These are phyloP conservation scores for Ambispora gerdemannii DNA, from an alignment of 192 early-diverging fungal genomes.

Conservation along the genomic window DNA sequence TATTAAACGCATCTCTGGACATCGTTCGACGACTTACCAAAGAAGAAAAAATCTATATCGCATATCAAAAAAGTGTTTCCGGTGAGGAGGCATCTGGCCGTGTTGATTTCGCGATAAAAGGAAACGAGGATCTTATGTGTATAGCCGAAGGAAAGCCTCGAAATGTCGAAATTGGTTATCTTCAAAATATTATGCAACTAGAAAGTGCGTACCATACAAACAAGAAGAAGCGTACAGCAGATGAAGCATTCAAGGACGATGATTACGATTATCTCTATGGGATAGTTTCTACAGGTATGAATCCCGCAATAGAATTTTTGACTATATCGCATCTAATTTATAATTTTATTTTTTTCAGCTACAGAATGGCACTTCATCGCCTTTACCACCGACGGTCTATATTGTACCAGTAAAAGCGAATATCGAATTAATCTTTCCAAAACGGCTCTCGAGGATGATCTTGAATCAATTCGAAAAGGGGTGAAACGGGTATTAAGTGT, in stretches of 20 bases:
- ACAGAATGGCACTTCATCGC: slow-evolving; percentile 18
- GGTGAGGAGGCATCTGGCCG: too few relatives aligned
- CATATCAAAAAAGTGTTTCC: too few relatives aligned
- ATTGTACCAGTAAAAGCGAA: slow-evolving; percentile 14
- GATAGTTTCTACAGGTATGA: slow-evolving; percentile 18
- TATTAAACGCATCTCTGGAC: slow-evolving; percentile 2
- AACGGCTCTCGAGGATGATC: slow-evolving; percentile 7
- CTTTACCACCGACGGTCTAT: slow-evolving; percentile 18
- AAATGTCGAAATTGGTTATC: neutral
- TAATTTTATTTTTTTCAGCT: too few relatives aligned
- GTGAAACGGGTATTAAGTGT: slow-evolving; percentile 18
- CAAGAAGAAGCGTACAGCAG: slow-evolving; percentile 7
- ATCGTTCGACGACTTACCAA: neutral
- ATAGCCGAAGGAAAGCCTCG: neutral
- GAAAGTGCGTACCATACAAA: slow-evolving; percentile 1
- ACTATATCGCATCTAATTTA: too few relatives aligned
- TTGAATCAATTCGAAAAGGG: neutral
- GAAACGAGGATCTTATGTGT: neutral
- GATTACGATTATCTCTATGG: slow-evolving; percentile 15
- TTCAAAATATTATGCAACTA: slow-evolving; percentile 26
- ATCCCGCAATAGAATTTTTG: too few relatives aligned
- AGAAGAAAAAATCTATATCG: neutral
- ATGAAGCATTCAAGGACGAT: slow-evolving; percentile 12
- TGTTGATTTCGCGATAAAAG: too few relatives aligned
- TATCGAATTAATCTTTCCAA: slow-evolving; percentile 16